Conservation (phyloP, 306 rosid species). For the Gillenia trifoliata region DNA sequence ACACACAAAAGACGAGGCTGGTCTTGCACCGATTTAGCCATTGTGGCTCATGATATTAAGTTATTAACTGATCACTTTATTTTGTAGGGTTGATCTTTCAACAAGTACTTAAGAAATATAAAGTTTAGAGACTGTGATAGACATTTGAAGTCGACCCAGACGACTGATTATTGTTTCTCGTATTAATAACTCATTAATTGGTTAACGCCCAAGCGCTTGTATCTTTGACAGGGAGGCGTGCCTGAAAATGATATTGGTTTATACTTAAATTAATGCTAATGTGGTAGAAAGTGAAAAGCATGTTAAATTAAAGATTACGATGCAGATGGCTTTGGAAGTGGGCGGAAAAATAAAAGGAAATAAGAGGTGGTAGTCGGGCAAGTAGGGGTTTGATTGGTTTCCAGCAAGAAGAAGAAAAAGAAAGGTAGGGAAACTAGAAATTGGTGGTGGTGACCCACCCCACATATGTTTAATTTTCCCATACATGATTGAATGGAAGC, state of each 20-base stretch:
- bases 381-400: constrained; percentile 1
- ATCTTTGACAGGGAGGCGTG: neutral
- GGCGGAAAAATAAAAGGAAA: neutral
- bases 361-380: constrained; percentile 3
- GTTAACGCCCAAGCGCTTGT: too few species aligned
- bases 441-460: constrained; percentile 16
- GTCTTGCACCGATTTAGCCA: neutral
- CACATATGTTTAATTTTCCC: neutral
- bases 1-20: neutral
- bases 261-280: neutral
- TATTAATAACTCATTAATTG: too few species aligned
- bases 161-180: too few species aligned
- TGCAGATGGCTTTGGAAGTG: neutral
- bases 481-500: neutral
- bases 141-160: too few species aligned
- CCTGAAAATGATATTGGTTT: too few species aligned
- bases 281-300: constrained; percentile 6
- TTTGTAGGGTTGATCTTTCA: too few species aligned
- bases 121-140: too few species aligned
- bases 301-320: neutral
- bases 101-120: too few species aligned
- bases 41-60: neutral
- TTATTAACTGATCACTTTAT: neutral
- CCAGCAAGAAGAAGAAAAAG: neutral
- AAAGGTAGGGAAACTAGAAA: neutral